Base-by-base conservation (phyloP, 208 protist genomes). In the Leishmania amazonensis region DNA sequence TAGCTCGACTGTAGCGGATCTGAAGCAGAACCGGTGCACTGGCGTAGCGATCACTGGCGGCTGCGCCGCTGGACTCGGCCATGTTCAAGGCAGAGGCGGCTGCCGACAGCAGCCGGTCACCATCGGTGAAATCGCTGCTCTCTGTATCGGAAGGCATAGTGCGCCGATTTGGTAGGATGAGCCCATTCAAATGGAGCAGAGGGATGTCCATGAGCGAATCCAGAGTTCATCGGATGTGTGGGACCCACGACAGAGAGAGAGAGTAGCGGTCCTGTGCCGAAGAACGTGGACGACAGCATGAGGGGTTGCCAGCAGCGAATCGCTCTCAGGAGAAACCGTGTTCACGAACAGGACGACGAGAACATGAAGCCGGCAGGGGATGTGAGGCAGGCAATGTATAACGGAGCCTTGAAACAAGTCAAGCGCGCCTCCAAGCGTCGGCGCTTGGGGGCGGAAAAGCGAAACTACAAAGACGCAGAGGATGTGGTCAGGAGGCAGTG, bases 11-110 rank as follows among this genome's bases (percentile, higher is more conserved):
- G 3, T 76, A 47, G 19, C 19, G n/a, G n/a, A 38, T 64, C n/a
- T 82, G 80, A 7, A 65, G 31, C 6, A 78, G 31, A 24, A 83
- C 53, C 5, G 72, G 80, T 1, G 80, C 74, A n/a, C 74, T 78
- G 24, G 21, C 51, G 65, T 70, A 75, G 13, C 53, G 64, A 35
- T 78, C 58, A 53, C 62, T 83, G 35, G 62, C 62, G 28, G 62
- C 71, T 1, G 62, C 67, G 15, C 62, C 35, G 47, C 31, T 60
- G 3, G 3, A 49, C n/a, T 57, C 49, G 3, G 47, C 40, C n/a
- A 42, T 21, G 6, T 38, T 24, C 72, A 24, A 17, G n/a, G 6
- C n/a, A 40, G 72, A 76, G 31, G 19, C 47, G 17, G n/a, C 49
- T n/a, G 72, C 38, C 28, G 72, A 58, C 49, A 76, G 38, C 15